Percentiles rank a stretch among this genome's conserved stretches.
Conservation (phyloP, 2,329 filamentous ascomycete species). For the Trichophyton schoenleinii region DNA sequence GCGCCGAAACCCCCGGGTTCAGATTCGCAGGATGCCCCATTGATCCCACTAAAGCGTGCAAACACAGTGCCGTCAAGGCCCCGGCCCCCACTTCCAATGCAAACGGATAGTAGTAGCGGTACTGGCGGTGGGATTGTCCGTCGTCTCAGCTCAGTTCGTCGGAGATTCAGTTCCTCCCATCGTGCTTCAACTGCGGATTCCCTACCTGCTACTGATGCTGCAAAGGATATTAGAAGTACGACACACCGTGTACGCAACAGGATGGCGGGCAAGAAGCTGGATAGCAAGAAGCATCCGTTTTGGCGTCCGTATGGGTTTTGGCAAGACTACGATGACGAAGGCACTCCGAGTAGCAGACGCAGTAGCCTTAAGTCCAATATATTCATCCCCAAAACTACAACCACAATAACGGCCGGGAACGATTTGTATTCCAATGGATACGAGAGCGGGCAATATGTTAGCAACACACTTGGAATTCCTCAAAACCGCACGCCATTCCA, state of each 20-base stretch:
- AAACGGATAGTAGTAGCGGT: slow-evolving; percentile 13
- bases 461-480: slow-evolving; percentile 46
- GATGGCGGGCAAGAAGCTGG: slow-evolving; percentile 32
- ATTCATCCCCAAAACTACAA: neutral
- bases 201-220: neutral
- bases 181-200: slow-evolving; percentile 20
- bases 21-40: slow-evolving; percentile 38
- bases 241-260: slow-evolving; percentile 30
- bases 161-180: slow-evolving; percentile 24
- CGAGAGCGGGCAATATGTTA: slow-evolving; percentile 30
- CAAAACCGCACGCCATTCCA: slow-evolving; percentile 34
- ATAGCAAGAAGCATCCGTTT: slow-evolving; percentile 45
- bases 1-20: slow-evolving; percentile 46
- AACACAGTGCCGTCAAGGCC: slow-evolving; percentile 27
- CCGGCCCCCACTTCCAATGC: slow-evolving; percentile 10
- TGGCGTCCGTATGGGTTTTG: slow-evolving; percentile 54
- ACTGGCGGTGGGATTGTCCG: slow-evolving; percentile 15
- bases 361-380: neutral
- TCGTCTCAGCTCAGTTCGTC: slow-evolving; percentile 28
- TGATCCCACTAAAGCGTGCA: slow-evolving; percentile 37
- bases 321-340: slow-evolving; percentile 41
- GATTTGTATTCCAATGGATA: slow-evolving; percentile 15
- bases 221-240: slow-evolving; percentile 8
- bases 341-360: slow-evolving; percentile 18
- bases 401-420: slow-evolving; percentile 5